Percentiles rank a stretch among this genome's conserved stretches.
phyloP scores from a whole-genome alignment of 495 filamentous ascomycete species.

The Penicillium dipodomyicola region DNA sequence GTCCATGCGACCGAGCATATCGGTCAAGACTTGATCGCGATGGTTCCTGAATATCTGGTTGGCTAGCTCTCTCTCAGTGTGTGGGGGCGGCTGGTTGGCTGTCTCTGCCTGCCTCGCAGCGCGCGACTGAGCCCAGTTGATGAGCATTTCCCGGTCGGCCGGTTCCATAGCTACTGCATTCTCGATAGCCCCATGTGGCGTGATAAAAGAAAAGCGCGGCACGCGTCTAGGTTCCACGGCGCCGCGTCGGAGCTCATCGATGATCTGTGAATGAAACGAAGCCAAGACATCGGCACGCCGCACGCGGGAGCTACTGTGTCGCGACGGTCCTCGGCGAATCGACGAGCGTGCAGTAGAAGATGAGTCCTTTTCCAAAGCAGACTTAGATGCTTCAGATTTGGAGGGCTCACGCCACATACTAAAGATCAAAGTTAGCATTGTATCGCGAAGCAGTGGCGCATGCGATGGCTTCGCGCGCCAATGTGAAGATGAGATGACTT shows the following conservation, averaged over 20 bases:
- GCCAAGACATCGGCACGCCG: slow-evolving; percentile 34
- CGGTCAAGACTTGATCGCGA: slow-evolving; percentile 27
- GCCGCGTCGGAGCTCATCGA: slow-evolving; percentile 47
- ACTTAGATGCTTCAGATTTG: slow-evolving; percentile 50
- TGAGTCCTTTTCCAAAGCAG: slow-evolving; percentile 53
- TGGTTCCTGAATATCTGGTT: slow-evolving; percentile 35
- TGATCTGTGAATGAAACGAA: slow-evolving; percentile 38
- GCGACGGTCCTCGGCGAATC: slow-evolving; percentile 55
- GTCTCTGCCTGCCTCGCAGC: slow-evolving; percentile 20
- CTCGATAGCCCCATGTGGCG: slow-evolving; percentile 29
- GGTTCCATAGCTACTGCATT: slow-evolving; percentile 37
- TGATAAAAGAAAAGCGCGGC: slow-evolving; percentile 25
- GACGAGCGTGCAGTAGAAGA: slow-evolving; percentile 65
- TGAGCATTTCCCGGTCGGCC: slow-evolving; percentile 33
- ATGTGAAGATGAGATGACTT: slow-evolving; percentile 42
- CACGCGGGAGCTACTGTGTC: slow-evolving; percentile 29
- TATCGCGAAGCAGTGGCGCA: slow-evolving; percentile 30
- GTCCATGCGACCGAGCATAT: slow-evolving; percentile 27
- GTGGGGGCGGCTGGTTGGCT: too few species aligned
- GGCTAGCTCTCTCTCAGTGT: slow-evolving; percentile 7
- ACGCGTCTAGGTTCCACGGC: slow-evolving; percentile 20
- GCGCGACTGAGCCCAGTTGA: slow-evolving; percentile 10
- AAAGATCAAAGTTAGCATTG: slow-evolving; percentile 23
- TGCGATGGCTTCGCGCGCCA: slow-evolving; percentile 22
- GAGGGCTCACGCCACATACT: slow-evolving; percentile 60